These are phyloP conservation scores for Pyrrhoderma lamaoense DNA, from an alignment of 1,284 basidiomycete genomes.

Conservation along the genomic window DNA sequence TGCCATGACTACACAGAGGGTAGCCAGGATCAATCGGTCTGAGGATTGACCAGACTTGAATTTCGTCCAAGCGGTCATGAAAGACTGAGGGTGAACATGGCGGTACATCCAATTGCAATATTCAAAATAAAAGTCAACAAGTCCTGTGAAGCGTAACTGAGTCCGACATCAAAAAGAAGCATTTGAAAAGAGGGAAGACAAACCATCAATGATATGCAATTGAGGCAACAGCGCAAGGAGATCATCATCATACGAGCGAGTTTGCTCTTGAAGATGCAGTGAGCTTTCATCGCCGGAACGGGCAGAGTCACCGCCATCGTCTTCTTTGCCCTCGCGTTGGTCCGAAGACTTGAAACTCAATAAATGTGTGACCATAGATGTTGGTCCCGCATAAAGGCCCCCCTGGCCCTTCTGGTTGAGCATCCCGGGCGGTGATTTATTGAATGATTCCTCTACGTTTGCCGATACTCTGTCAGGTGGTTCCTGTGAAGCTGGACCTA, in stretches of 20 bases:
- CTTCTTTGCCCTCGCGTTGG: constrained; percentile 37
- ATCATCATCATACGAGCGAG: constrained; percentile 52
- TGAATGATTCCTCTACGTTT: constrained; percentile 31
- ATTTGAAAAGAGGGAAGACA: neutral
- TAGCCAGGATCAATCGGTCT: constrained; percentile 63
- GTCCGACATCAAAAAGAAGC: neutral
- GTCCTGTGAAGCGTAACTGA: constrained; percentile 19
- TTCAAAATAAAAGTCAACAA: constrained; percentile 71
- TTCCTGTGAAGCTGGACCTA: constrained; percentile 20
- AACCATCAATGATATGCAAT: constrained; percentile 55
- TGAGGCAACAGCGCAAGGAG: constrained; percentile 58
- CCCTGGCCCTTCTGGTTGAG: constrained; percentile 55
- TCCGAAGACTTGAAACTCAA: constrained; percentile 40
- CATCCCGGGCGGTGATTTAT: constrained; percentile 55
- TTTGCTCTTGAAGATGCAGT: constrained; percentile 3
- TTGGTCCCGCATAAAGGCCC: constrained; percentile 67
- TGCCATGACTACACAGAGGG: constrained; percentile 63
- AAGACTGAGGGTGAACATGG: constrained; percentile 58
- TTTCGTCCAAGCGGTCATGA: constrained; percentile 57
- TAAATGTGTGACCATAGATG: constrained; percentile 61
- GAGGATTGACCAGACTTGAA: constrained; percentile 60
- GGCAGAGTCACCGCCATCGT: constrained; percentile 15
- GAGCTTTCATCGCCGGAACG: constrained; percentile 3
- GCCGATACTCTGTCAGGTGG: constrained; percentile 17
- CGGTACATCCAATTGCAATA: constrained; percentile 82